These are phyloP conservation scores for Sphaerobolus stellatus DNA, from an alignment of 1,284 basidiomycete species.

Conservation along the genomic window DNA sequence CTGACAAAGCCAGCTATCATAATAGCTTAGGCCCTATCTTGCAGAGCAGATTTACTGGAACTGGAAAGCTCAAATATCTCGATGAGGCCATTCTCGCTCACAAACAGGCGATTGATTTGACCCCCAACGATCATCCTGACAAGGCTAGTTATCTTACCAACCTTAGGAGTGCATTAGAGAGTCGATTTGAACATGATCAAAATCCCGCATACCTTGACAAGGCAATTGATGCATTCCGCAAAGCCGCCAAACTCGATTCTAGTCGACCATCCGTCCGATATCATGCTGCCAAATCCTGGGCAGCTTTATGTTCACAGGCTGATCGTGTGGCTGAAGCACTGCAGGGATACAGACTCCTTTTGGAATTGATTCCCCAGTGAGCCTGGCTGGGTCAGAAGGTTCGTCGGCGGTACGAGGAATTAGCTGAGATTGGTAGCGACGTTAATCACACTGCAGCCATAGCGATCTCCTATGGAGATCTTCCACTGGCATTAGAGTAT, in stretches of 20 bases:
- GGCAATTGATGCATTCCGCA: slow-evolving; percentile 4
- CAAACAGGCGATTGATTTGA: not conserved
- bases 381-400: slow-evolving; percentile 9
- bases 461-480: slow-evolving; percentile 2
- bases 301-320: slow-evolving; percentile 14
- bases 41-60: too few species aligned
- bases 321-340: not conserved
- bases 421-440: not conserved
- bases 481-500: slow-evolving; percentile 22
- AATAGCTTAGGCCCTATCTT: too few species aligned
- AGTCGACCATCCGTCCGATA: slow-evolving; percentile 1
- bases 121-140: slow-evolving; percentile 2
- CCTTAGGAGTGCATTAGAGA: not conserved
- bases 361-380: slow-evolving; percentile 13
- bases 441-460: slow-evolving; percentile 10
- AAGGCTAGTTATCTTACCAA: slow-evolving; percentile 4
- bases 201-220: slow-evolving; percentile 3
- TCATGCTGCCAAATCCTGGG: slow-evolving; percentile 6
- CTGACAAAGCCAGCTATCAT: too few species aligned
- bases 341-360: slow-evolving; percentile 9
- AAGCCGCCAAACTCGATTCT: not conserved
- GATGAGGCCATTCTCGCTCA: not conserved
- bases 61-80: too few species aligned
- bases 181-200: not conserved
- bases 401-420: not conserved